Conservation (phyloP, 768 basidiomycete genomes). For the Cytidiella melzeri region DNA sequence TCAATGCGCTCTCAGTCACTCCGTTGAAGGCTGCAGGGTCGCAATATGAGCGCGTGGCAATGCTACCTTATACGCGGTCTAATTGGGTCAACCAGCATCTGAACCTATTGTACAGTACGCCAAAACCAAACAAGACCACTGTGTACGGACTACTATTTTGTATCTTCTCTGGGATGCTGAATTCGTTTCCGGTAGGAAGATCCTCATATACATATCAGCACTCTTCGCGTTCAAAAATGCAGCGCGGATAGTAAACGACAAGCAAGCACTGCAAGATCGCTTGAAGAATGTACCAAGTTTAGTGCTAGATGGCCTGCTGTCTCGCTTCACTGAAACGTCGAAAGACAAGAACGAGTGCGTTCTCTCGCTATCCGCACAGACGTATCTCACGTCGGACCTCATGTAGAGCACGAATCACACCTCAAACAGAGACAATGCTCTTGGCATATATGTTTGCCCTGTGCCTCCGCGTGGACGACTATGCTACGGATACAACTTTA, state of each 20-base stretch:
- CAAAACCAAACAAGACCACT: conserved; percentile 54
- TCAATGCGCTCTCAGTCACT: conserved; percentile 58
- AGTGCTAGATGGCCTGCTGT: conserved; percentile 67
- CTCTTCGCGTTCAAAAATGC: conserved; percentile 66
- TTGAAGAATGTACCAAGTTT: conserved; percentile 53
- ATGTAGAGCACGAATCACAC: conserved; percentile 41
- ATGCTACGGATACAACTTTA: conserved; percentile 57
- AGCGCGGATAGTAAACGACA: conserved; percentile 37
- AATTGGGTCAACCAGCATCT: conserved; percentile 72
- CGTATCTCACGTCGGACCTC: no score
- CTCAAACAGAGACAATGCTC: conserved; percentile 63
- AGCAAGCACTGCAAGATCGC: conserved; percentile 48
- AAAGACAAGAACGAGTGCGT: conserved; percentile 62
- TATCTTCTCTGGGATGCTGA: background rate
- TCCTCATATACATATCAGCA: conserved; percentile 74
- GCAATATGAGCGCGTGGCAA: conserved; percentile 40
- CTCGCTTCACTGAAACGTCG: conserved; percentile 74
- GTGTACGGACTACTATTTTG: conserved; percentile 28
- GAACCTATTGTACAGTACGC: conserved; percentile 30
- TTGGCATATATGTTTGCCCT: conserved; percentile 77
- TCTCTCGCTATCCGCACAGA: background rate
- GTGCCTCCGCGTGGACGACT: conserved; percentile 75
- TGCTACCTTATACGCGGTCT: conserved; percentile 59
- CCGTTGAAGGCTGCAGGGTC: conserved; percentile 47
- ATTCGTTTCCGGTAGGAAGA: conserved; percentile 42